Conservation (phyloP, 2,329 filamentous ascomycete species). For the Fusarium luffae region DNA sequence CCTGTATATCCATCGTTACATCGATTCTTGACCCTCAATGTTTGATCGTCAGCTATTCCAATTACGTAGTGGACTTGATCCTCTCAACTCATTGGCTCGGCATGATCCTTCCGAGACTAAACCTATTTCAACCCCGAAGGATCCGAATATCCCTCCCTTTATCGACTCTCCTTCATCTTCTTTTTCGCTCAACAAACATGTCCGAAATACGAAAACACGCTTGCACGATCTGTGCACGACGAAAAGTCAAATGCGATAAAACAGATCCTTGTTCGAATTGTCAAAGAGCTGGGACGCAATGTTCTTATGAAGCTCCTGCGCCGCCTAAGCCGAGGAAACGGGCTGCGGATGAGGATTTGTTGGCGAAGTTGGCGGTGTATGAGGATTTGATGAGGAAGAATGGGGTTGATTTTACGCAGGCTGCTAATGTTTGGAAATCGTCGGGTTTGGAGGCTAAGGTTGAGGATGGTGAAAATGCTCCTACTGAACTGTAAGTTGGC, state of each 20-base stretch:
- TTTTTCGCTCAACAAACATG: background rate
- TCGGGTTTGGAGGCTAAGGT: conserved; percentile 21
- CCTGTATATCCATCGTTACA: background rate
- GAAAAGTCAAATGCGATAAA: conserved; percentile 53
- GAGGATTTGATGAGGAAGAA: conserved; percentile 47
- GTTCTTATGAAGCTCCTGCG: conserved; percentile 39
- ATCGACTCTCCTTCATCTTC: too few relatives aligned
- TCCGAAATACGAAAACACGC: conserved; percentile 24
- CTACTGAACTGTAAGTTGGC: conserved; percentile 9
- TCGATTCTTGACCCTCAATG: background rate
- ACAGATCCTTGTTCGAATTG: conserved; percentile 58
- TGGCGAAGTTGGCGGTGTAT: conserved; percentile 40
- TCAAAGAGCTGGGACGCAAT: conserved; percentile 48
- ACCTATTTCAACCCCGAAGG: background rate
- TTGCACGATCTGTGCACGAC: conserved; percentile 36
- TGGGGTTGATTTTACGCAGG: conserved; percentile 36
- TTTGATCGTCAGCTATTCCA: background rate
- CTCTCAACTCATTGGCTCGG: background rate
- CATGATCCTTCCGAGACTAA: background rate
- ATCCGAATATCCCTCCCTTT: background rate
- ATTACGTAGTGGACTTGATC: background rate
- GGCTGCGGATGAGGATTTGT: conserved; percentile 44
- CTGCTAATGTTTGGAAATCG: conserved; percentile 42
- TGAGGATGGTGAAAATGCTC: background rate
- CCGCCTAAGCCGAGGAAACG: conserved; percentile 43